Base-by-base conservation (phyloP, 192 early-diverging fungal species). In the Martensiomyces pterosporus region DNA sequence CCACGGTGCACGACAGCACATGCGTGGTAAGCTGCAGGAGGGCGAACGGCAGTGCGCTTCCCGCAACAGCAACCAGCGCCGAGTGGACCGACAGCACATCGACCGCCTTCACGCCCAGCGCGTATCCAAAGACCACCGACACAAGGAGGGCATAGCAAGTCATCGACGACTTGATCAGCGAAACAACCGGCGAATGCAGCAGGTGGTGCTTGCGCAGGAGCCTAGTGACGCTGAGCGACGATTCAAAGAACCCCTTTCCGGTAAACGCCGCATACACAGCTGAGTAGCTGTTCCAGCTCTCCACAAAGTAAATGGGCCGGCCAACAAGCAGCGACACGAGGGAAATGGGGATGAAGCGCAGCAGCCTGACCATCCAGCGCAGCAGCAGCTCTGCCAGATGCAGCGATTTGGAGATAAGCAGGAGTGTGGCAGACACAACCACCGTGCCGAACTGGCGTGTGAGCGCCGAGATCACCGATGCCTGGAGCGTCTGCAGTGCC, bases 11-110 rank as follows among this genome's bases (percentile, higher is more conserved):
- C 0, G 62, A 55, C 14, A 73, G 37, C 33, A 73, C 52, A 33
- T 73, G 69, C 0, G 69, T 73, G 21, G 57, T 62, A 23, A 73
- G 36, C 26, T 73, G 69, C 46, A 65, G 24, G n/a, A 73, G 40
- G 2, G 55, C 50, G 51, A 73, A 73, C 6, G 62, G 62, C 49
- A 73, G 52, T 42, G 50, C 44, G 23, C 62, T 73, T 0, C 62
- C 62, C 5, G 46, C 54, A 17, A 65, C 25, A 21, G 69, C 69
- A 0, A 73, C 46, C 27, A 65, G 34, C 3, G 58, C 48, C 22
- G 62, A 56, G 19, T 61, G 62, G 23, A 51, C 5, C 14, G 61
- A 60, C 39, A 55, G 22, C 16, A 24, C 42, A 4, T 51, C 27
- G 2, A 65, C 36, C 2, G 57, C 62, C 3, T 54, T 56, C 15